phyloP scores from a whole-genome alignment of 345 rosid species.

The Melaleuca alternifolia region DNA sequence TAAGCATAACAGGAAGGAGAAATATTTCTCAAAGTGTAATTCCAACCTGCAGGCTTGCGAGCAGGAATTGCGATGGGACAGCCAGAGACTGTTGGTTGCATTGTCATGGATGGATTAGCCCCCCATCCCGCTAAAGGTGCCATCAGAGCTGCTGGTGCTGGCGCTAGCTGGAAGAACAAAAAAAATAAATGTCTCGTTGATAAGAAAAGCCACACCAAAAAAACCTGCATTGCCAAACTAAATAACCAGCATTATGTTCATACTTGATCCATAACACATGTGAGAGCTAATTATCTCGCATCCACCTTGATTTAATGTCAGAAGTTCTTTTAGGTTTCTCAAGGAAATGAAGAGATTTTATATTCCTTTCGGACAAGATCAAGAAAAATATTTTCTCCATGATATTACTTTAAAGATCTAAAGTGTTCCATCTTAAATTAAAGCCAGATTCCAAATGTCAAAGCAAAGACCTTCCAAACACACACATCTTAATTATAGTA shows the following conservation, averaged over 20 bases:
- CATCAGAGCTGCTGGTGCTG: conserved; percentile 37
- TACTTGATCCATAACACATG: neutral
- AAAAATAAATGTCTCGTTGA: neutral
- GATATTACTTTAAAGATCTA: neutral
- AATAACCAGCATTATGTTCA: conserved; percentile 5
- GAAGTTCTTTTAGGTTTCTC: neutral
- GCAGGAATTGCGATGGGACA: conserved; percentile 21
- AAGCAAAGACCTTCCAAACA: conserved; percentile 8
- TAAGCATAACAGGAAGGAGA: neutral
- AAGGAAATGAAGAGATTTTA: neutral
- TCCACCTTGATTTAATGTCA: neutral
- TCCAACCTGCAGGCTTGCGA: neutral
- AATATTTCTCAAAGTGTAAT: neutral
- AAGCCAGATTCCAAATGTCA: neutral
- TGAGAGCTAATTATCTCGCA: neutral
- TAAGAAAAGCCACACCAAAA: neutral
- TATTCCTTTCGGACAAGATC: neutral
- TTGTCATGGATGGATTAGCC: conserved; percentile 58
- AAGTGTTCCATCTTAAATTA: neutral
- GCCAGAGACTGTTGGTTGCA: conserved; percentile 59
- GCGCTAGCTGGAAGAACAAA: conserved; percentile 45
- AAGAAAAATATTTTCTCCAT: neutral
- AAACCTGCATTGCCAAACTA: no score
- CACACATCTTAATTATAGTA: conserved; percentile 30
- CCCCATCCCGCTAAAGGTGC: conserved; percentile 70